Evolutionary conservation across 306 rosid species (phyloP), one percentile per base, ranked within the genome.

Genomic region (Medicago truncatula): DNA sequence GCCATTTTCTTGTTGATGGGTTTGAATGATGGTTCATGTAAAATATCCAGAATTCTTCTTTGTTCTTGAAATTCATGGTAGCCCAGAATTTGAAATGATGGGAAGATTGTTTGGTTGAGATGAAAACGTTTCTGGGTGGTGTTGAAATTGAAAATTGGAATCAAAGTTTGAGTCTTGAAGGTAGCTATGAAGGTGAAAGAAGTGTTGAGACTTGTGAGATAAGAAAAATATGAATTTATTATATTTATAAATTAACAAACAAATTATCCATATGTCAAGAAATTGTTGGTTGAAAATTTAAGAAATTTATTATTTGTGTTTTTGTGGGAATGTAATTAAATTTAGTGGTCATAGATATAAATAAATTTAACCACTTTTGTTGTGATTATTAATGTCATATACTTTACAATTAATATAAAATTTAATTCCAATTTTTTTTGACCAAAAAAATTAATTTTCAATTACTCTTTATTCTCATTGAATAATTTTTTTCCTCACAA

Each of bases 121-220:
- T 61, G 20, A 61, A 61, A 31, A 6, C 41, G 67, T 14, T 61
- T 28, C 41, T 60, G 66, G 41, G 66, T 28, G 9, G 34, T 60
- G 11, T 60, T 60, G 41, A 60, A 60, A 60, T 60, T 15, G 41
- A 3, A 0, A 28, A 61, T 15, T 61, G 43, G 67, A 61, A 31
- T 61, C 21, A 61, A 61, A 61, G 67, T 61, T 61, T 61, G 67
- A 61, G 15, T 61, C 67, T 61, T 61, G 43, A 61, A 61, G 41
- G 41, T 18, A 2, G 16, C 60, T 56, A 47, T 56, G 36, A 20
- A 54, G 61, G 31, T 9, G 60, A 53, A 52, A 34, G 62, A n/a
- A 52, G n/a, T 59, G 65, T 59, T 59, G 65, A 59, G 65, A 28
- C 39, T 28, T 15, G 16, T 60, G 67, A 15, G 67, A 58, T 58